Evolutionary conservation across 768 basidiomycete species (phyloP).

Genomic region (Podaxis mareebaensis): DNA sequence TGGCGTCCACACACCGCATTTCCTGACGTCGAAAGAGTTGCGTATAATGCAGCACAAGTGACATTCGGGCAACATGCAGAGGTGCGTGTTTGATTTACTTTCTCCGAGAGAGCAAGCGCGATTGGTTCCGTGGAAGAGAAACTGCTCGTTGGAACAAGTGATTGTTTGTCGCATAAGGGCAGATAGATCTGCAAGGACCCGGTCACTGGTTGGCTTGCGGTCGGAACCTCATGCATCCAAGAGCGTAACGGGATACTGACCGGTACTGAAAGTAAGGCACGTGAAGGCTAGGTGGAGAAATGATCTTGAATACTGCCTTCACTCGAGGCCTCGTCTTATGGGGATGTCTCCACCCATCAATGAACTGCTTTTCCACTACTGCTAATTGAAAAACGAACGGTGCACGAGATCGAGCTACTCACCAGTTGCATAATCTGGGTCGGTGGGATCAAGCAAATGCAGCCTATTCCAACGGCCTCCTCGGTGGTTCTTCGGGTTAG

Average conservation of each 20-base stretch:
- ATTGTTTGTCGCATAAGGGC: conserved; percentile 19
- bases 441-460: conserved; percentile 35
- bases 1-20: conserved; percentile 46
- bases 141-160: conserved; percentile 49
- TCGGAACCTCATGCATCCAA: not conserved
- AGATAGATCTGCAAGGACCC: conserved; percentile 27
- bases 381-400: not conserved
- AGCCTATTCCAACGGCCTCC: conserved; percentile 44
- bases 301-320: conserved; percentile 51
- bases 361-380: conserved; percentile 51
- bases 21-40: conserved; percentile 58
- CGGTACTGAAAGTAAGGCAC: conserved; percentile 47
- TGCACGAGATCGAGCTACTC: conserved; percentile 19
- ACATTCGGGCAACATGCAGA: conserved; percentile 52
- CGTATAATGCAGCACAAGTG: conserved; percentile 57
- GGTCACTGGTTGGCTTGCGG: conserved; percentile 25
- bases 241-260: conserved; percentile 27
- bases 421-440: conserved; percentile 43
- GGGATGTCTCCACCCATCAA: conserved; percentile 57
- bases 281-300: conserved; percentile 44
- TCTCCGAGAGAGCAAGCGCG: conserved; percentile 61
- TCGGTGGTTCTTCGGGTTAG: conserved; percentile 42
- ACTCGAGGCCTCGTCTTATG: conserved; percentile 51
- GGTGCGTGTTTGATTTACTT: conserved; percentile 40
- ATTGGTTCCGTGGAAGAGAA: conserved; percentile 71